phyloP scores from a whole-genome alignment of 495 filamentous ascomycete species.

The Talaromyces nanjingensis region DNA sequence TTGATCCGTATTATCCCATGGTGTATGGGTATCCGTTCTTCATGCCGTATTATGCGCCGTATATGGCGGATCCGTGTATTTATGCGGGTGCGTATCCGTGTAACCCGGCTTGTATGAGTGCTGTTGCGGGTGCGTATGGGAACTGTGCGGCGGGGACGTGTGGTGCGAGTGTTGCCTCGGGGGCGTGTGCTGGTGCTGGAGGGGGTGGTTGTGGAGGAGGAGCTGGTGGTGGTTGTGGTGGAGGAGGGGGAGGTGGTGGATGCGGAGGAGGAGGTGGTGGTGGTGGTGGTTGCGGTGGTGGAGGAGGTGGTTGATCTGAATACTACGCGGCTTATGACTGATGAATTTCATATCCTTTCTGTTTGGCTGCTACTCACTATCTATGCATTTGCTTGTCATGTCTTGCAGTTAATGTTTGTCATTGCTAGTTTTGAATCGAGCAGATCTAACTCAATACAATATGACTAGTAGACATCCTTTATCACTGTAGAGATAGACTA shows the following conservation, averaged over 20 bases:
- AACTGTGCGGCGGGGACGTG: constrained; percentile 44
- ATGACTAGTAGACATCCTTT: neutral
- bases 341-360: neutral
- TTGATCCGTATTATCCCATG: constrained; percentile 22
- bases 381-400: neutral
- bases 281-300: constrained; percentile 9
- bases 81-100: constrained; percentile 31
- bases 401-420: neutral
- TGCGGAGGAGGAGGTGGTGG: constrained; percentile 8
- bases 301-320: constrained; percentile 6
- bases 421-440: neutral
- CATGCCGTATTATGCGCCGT: constrained; percentile 48
- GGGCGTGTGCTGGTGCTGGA: constrained; percentile 41
- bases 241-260: constrained; percentile 15
- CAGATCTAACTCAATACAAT: neutral
- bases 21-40: constrained; percentile 42
- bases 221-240: constrained; percentile 14
- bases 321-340: neutral
- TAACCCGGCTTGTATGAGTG: constrained; percentile 41
- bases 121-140: constrained; percentile 28
- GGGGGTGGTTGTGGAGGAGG: constrained; percentile 12
- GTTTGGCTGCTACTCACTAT: neutral
- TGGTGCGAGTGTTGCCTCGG: constrained; percentile 47
- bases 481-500: too few relatives aligned
- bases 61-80: constrained; percentile 41